Conservation (phyloP, 352 stramenopile species). For the Pilasporangium apinafurcum region DNA sequence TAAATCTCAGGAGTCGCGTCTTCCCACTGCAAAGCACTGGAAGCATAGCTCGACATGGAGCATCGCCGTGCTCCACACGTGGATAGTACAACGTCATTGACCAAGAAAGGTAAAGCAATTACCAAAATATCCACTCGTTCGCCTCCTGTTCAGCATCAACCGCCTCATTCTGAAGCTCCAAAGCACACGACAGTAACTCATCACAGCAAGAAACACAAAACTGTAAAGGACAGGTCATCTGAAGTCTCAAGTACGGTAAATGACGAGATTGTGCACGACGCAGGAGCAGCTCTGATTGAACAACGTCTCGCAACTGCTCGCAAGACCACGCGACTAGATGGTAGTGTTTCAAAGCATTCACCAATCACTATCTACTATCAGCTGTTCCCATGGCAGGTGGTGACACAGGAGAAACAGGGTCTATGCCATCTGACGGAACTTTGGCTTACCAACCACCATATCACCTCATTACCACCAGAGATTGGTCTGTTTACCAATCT, state of each 20-base stretch:
- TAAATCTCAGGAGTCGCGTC: no score
- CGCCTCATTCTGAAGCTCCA: no score
- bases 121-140: no score
- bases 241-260: conserved; percentile 1
- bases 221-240: no score
- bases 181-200: no score
- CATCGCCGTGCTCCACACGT: no score
- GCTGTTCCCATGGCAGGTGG: conserved; percentile 31
- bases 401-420: conserved; percentile 19
- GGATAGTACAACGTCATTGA: no score
- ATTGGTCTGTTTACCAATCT: conserved; percentile 39
- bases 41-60: no score
- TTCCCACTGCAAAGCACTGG: no score
- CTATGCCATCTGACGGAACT: conserved; percentile 42
- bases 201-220: no score
- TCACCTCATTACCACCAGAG: conserved; percentile 29
- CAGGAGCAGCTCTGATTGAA: conserved; percentile 11
- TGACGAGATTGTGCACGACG: background rate
- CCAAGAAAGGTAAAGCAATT: no score
- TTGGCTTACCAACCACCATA: conserved; percentile 63
- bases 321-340: conserved; percentile 24
- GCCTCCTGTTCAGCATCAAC: no score
- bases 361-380: conserved; percentile 12
- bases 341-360: conserved; percentile 18
- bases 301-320: conserved; percentile 18